Evolutionary conservation across 2,329 filamentous ascomycete genomes (phyloP).

Genomic region (Alternaria dauci): DNA sequence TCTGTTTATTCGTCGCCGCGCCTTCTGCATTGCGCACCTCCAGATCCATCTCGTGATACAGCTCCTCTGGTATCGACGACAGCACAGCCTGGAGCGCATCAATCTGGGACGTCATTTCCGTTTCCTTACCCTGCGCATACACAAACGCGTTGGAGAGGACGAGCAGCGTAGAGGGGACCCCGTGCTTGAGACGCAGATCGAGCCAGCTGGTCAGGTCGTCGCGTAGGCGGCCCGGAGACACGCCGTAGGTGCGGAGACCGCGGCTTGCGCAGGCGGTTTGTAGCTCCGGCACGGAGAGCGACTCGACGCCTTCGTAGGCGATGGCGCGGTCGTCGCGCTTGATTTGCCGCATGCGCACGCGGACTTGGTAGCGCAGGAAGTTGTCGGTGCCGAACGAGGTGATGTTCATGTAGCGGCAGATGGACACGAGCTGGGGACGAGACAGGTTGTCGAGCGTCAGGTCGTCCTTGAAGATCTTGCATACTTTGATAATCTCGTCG

Average conservation of each 20-base stretch:
- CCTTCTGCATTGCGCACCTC: constrained; percentile 97
- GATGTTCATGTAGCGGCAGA: constrained; percentile 98
- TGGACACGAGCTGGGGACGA: constrained; percentile 92
- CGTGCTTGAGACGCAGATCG: constrained; percentile 89
- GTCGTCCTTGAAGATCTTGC: constrained; percentile 98
- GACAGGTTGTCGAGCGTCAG: constrained; percentile 96
- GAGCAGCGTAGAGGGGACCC: constrained; percentile 93
- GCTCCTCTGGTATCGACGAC: constrained; percentile 93
- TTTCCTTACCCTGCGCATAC: constrained; percentile 87
- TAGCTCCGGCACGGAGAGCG: constrained; percentile 89
- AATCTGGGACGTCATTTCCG: constrained; percentile 86
- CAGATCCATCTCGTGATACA: constrained; percentile 99
- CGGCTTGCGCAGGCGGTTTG: constrained; percentile 92
- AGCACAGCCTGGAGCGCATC: constrained; percentile 92
- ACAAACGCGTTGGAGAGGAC: constrained; percentile 98
- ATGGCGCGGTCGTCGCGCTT: constrained; percentile 98
- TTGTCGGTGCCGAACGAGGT: constrained; percentile 97
- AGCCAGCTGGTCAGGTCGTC: constrained; percentile 94
- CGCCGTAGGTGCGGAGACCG: constrained; percentile 89
- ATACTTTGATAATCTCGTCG: constrained; percentile 96
- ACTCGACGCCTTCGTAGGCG: constrained; percentile 90
- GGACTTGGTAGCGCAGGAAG: constrained; percentile 96
- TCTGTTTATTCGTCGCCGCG: constrained; percentile 97
- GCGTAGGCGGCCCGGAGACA: constrained; percentile 86
- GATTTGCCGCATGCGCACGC: constrained; percentile 98